A percentile compares a stretch with the other conserved stretches of the same genome.
Evolutionary conservation across 176 grass and related monocot species (phyloP).

Genomic region (Musa troglodytarum): DNA sequence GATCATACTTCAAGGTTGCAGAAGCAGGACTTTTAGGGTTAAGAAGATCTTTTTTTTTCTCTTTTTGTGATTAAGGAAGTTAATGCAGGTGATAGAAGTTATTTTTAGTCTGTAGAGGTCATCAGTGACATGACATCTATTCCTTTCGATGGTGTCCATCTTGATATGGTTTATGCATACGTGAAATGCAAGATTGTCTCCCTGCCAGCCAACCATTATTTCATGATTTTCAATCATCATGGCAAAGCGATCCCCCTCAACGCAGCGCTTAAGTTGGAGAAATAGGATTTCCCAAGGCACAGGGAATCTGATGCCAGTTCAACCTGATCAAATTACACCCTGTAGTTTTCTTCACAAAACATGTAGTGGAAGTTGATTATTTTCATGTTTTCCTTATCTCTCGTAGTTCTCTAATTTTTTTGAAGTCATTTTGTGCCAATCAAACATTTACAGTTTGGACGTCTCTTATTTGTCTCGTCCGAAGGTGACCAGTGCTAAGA

Average conservation of each 20-base stretch:
- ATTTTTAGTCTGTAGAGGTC: too few relatives aligned
- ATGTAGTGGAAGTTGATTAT: not conserved
- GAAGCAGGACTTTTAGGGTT: too few relatives aligned
- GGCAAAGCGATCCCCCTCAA: slow-evolving; percentile 46
- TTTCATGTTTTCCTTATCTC: not conserved
- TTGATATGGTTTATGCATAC: not conserved
- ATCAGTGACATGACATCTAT: too few relatives aligned
- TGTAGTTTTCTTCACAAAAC: not conserved
- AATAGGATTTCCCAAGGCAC: slow-evolving; percentile 14
- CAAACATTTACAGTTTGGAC: too few relatives aligned
- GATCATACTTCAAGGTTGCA: too few relatives aligned
- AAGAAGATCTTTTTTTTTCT: too few relatives aligned
- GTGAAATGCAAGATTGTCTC: slow-evolving; percentile 61
- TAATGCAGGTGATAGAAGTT: too few relatives aligned
- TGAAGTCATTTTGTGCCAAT: too few relatives aligned
- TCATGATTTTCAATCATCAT: slow-evolving; percentile 92
- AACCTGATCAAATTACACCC: not conserved
- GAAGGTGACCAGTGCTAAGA: too few relatives aligned
- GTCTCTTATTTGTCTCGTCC: too few relatives aligned
- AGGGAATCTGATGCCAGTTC: not conserved
- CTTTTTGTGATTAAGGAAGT: too few relatives aligned
- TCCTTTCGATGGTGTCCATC: too few relatives aligned
- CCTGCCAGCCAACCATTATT: slow-evolving; percentile 71
- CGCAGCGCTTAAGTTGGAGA: slow-evolving; percentile 58
- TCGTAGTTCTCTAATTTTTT: not conserved